Evolutionary conservation across 129 eudicot genomes (phyloP).

Genomic region (Lonicera japonica): DNA sequence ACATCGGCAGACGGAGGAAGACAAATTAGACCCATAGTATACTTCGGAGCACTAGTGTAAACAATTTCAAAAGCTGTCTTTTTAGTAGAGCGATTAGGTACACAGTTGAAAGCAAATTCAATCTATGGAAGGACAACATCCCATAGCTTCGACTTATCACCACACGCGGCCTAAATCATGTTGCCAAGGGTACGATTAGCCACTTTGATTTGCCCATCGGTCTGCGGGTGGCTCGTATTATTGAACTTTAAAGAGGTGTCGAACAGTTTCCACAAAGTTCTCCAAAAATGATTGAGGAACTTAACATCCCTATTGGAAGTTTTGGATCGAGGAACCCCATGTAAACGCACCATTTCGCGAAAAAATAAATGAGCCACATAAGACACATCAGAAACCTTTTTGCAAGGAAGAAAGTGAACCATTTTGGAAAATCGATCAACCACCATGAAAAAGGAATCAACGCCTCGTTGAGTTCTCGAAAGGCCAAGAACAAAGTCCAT

Average conservation of each 20-base stretch:
- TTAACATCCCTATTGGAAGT: not conserved
- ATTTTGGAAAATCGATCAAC: conserved; percentile 1
- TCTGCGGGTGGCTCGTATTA: conserved; percentile 2
- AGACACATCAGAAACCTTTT: too few species aligned
- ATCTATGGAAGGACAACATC: not conserved
- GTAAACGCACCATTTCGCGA: not conserved
- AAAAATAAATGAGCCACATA: too few species aligned
- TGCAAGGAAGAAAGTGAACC: too few species aligned
- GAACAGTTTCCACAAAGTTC: not conserved
- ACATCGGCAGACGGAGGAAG: not conserved
- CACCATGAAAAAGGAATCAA: not conserved
- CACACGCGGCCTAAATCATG: not conserved
- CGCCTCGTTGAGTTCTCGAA: not conserved
- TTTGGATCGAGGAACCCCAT: not conserved
- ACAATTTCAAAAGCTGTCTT: not conserved
- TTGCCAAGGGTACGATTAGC: not conserved
- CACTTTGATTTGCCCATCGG: conserved; percentile 4
- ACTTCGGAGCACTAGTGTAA: not conserved
- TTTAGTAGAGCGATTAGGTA: too few species aligned
- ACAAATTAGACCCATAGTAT: not conserved
- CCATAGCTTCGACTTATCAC: conserved; percentile 3
- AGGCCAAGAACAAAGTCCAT: conserved; percentile 4
- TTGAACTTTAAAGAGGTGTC: not conserved
- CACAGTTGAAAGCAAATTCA: too few species aligned
- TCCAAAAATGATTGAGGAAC: not conserved